These are phyloP conservation scores for Metschnikowia noctiluminum DNA, from an alignment of 805 yeast species.

Conservation along the genomic window DNA sequence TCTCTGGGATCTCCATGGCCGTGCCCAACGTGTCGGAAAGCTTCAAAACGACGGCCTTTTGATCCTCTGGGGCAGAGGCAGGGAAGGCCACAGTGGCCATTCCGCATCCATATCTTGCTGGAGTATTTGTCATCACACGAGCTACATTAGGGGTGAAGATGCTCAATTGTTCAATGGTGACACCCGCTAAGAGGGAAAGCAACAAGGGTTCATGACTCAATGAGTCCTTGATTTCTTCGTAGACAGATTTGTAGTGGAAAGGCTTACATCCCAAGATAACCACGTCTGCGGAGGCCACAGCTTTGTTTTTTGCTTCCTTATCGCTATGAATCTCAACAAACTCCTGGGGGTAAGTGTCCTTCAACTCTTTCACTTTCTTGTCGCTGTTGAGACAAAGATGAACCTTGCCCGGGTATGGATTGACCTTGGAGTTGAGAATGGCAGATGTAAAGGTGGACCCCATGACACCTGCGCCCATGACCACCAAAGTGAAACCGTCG, in stretches of 20 bases:
- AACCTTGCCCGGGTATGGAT: constrained; percentile 64
- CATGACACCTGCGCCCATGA: constrained; percentile 93
- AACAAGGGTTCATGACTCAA: constrained; percentile 54
- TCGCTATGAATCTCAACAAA: constrained; percentile 50
- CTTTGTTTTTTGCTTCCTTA: constrained; percentile 46
- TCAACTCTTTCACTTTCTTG: constrained; percentile 41
- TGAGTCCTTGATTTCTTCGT: constrained; percentile 46
- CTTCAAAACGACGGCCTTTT: constrained; percentile 47
- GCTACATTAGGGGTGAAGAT: constrained; percentile 59
- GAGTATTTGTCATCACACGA: constrained; percentile 97
- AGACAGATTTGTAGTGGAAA: constrained; percentile 61
- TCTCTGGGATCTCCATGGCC: constrained; percentile 72
- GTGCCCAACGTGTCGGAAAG: constrained; percentile 65
- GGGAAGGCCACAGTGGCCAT: constrained; percentile 90
- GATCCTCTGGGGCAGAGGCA: constrained; percentile 37
- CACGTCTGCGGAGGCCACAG: constrained; percentile 63
- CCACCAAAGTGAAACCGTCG: constrained; percentile 52
- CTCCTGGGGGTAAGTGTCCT: constrained; percentile 34
- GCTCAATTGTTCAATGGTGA: constrained; percentile 69
- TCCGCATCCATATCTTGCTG: constrained; percentile 89
- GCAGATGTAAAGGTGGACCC: constrained; percentile 91
- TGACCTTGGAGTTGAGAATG: constrained; percentile 47
- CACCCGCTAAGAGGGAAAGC: constrained; percentile 88
- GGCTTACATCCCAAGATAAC: constrained; percentile 89
- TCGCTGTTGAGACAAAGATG: constrained; percentile 72